phyloP scores from a whole-genome alignment of 306 rosid genomes.

The Geum urbanum region DNA sequence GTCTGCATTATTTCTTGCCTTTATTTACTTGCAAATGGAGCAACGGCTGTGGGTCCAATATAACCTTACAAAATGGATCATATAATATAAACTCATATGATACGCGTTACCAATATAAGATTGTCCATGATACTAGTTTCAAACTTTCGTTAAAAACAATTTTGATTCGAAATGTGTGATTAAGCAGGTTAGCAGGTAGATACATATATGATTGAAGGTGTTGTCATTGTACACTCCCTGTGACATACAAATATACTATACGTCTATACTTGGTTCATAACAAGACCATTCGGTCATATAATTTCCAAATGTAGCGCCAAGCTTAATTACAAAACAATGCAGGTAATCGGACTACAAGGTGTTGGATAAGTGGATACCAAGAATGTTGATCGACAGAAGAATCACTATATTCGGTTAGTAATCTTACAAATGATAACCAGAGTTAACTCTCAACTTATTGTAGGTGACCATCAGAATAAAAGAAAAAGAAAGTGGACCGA shows the following conservation, averaged over 20 bases:
- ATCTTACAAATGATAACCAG: too few species aligned
- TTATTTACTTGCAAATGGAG: not conserved
- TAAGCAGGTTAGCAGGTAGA: not conserved
- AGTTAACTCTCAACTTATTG: too few species aligned
- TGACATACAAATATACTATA: not conserved
- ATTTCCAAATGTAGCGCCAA: too few species aligned
- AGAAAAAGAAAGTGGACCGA: too few species aligned
- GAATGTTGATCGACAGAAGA: too few species aligned
- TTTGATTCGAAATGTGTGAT: not conserved
- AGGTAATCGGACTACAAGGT: too few species aligned
- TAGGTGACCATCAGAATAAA: too few species aligned
- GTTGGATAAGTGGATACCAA: too few species aligned
- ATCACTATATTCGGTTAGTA: too few species aligned
- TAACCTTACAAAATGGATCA: not conserved
- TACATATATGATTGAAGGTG: not conserved
- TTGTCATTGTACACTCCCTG: not conserved
- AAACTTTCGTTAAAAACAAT: not conserved
- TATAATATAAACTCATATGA: not conserved
- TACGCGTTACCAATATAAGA: not conserved
- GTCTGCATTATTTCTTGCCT: not conserved
- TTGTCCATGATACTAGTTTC: not conserved
- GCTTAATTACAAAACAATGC: too few species aligned
- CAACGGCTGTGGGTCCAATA: constrained; percentile 3
- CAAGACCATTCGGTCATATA: too few species aligned
- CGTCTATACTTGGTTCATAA: too few species aligned